Base-by-base conservation (phyloP, 192 early-diverging fungal genomes). In the Coemansia sp. region DNA sequence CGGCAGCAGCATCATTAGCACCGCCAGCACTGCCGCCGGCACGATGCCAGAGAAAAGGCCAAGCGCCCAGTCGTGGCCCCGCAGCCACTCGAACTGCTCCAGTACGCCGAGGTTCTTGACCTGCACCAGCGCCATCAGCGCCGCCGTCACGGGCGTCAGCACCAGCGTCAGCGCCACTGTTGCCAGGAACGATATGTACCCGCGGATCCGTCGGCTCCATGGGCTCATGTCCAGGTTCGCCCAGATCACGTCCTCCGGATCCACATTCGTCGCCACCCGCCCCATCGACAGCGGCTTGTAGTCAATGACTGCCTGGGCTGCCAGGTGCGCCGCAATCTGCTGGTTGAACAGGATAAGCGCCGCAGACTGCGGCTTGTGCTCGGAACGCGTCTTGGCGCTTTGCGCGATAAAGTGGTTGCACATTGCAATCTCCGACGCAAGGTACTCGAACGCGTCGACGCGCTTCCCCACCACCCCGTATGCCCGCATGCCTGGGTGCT, bases 331-430 rank as follows among this genome's bases (percentile, higher is more conserved):
- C 3, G 87, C 85, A 27, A 88, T 82, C 58, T 91, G 86, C 58
- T 86, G 83, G 55, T 83, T 80, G 80, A 97, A 97, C 56, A 93
- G 83, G 22, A 97, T 85, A 81, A 97, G 95, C 1, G 92, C 93
- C n/a, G 91, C 88, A 29, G 86, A 85, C 62, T 86, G 72, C 22
- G 43, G 43, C 43, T 22, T 26, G 18, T 82, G 81, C 37, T 71
- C 67, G 52, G 71, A 74, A 21, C 74, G 40, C 19, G 50, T 53
- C 3, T 54, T 48, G 1, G 80, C 56, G 14, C 68, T 57, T 12
- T 76, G 40, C 0, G 71, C 58, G 11, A 90, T 88, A 15, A 58
- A 53, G 29, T 75, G 29, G 72, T 75, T 74, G 9, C 67, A 60
- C 68, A 60, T 53, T 26, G 68, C 71, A 40, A 81, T 81, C 34